phyloP scores from a whole-genome alignment of 108 stramenopile genomes.

The Fistulifera pelliculosa region DNA sequence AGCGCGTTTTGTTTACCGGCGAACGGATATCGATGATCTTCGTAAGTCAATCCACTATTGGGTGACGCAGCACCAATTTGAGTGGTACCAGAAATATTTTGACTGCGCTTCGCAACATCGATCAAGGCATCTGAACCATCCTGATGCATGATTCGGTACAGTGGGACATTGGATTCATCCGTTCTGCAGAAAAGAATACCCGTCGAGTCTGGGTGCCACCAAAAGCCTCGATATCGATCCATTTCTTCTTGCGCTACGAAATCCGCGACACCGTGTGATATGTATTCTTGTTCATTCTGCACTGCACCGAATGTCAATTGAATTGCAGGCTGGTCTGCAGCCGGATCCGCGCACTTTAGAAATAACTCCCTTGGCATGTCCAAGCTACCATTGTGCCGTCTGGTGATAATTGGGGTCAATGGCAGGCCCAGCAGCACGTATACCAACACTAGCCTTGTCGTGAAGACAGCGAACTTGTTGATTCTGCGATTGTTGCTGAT shows the following conservation, averaged over 20 bases:
- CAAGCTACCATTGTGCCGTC: constrained; percentile 58
- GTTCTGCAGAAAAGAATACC: constrained; percentile 63
- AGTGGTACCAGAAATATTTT: not conserved
- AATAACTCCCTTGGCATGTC: constrained; percentile 47
- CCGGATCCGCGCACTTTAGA: not conserved
- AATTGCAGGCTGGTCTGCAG: constrained; percentile 11
- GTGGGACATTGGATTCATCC: constrained; percentile 80
- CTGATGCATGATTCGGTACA: constrained; percentile 71
- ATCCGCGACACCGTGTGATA: constrained; percentile 86
- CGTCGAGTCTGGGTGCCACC: constrained; percentile 71
- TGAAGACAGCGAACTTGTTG: constrained; percentile 3
- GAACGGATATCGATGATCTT: constrained; percentile 92
- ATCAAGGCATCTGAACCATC: not conserved
- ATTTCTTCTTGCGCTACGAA: constrained; percentile 94
- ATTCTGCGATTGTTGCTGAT: constrained; percentile 1
- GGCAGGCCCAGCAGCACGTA: constrained; percentile 18
- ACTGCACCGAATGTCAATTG: constrained; percentile 36
- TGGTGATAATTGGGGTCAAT: constrained; percentile 58
- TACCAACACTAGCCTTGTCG: not conserved
- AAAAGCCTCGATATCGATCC: constrained; percentile 90
- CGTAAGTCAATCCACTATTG: constrained; percentile 23
- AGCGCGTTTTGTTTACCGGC: constrained; percentile 80
- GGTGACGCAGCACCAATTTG: not conserved
- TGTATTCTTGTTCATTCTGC: constrained; percentile 11
- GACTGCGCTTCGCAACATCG: not conserved